Conservation (phyloP, 2,329 filamentous ascomycete species). For the Aureobasidium sp. region DNA sequence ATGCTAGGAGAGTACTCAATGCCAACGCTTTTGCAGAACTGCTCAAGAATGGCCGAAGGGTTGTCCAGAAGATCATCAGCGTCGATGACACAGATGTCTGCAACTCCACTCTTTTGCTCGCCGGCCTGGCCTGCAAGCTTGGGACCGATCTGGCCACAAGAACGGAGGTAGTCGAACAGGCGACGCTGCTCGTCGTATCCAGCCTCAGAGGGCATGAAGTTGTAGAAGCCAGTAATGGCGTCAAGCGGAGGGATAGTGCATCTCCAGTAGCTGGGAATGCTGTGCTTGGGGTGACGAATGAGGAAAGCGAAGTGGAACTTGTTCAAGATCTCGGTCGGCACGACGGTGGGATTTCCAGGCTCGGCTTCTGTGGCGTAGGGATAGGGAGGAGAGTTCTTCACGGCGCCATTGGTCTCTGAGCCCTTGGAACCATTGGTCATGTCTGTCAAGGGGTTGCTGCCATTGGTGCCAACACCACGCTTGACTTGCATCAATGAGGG, state of each 20-base stretch:
- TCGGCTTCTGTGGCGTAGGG: conserved; percentile 55
- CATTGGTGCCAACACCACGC: conserved; percentile 52
- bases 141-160: conserved; percentile 63
- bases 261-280: conserved; percentile 89
- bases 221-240: conserved; percentile 72
- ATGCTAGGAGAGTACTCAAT: conserved; percentile 69
- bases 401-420: conserved; percentile 22
- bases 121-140: conserved; percentile 44
- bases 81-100: conserved; percentile 79
- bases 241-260: conserved; percentile 86
- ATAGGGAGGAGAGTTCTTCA: conserved; percentile 40
- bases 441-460: conserved; percentile 13
- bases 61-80: conserved; percentile 90
- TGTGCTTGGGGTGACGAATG: conserved; percentile 88
- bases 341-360: conserved; percentile 72
- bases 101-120: conserved; percentile 22
- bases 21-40: conserved; percentile 75
- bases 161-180: conserved; percentile 76
- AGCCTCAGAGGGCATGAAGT: conserved; percentile 82
- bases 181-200: conserved; percentile 83
- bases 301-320: conserved; percentile 93
- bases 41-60: conserved; percentile 65
- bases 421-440: conserved; percentile 18
- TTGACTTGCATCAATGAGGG: conserved; percentile 61
- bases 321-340: conserved; percentile 66